Base-by-base conservation (phyloP, 345 rosid species). In the Pugionium cornutum region DNA sequence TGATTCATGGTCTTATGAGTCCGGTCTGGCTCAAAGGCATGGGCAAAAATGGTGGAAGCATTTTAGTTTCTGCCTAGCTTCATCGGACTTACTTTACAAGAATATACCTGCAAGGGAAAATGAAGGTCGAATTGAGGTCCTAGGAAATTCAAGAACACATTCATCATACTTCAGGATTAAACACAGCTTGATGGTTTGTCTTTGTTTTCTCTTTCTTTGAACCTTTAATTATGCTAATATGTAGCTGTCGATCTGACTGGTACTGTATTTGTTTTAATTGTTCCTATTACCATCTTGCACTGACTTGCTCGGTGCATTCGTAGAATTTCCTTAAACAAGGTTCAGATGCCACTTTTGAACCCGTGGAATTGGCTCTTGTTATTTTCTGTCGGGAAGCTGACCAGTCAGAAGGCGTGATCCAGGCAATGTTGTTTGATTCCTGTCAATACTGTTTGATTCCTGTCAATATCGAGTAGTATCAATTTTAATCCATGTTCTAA, bases 331-430 rank as follows among this genome's bases (percentile, higher is more conserved):
- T 67, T 64, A 80, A 83, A 68, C 85, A 84, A 78, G 80, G 79
- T 62, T 69, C 78, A 64, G 64, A 65, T 77, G 74, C 74, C 56
- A 75, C 60, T 66, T 64, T 55, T 73, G 85, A 84, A 73, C 60
- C 84, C 35, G 53, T 88, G 77, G 99, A 90, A 72, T 79, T 37
- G 83, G 91, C 99, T 76, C 84, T 94, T 63, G 81, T 79, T 69
- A 58, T 82, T 66, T 79, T 88, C 58, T 73, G 70, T 69, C 95
- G 83, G 77, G 97, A 82, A 64, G 80, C 50, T 63, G 75, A 81
- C 75, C 83, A 75, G 72, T 6, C 72, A 63, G 89, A 80, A 70
- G 86, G 83, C 64, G 69, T 68, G 70, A 81, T 77, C 62, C 92
- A 83, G 97, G 99, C 92, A 80, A 82, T 58, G 62, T 59, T 73